Evolutionary conservation across 2,329 filamentous ascomycete species (phyloP).

Genomic region (Mycocentrospora acerina): DNA sequence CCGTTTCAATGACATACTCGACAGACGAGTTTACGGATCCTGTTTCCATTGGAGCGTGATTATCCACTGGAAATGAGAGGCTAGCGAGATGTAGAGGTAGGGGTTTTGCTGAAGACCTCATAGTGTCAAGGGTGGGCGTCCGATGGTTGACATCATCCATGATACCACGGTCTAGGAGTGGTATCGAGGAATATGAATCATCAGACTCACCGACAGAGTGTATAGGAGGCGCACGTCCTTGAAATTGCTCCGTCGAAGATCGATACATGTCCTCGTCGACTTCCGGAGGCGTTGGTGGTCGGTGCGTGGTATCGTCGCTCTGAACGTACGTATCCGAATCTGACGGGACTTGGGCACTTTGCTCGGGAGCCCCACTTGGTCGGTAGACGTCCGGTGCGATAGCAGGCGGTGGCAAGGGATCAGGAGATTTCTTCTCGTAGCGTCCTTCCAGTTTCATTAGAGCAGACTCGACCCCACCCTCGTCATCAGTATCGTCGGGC

Average conservation of each 20-base stretch:
- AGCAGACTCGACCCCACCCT: constrained; percentile 90
- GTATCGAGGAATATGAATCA: constrained; percentile 75
- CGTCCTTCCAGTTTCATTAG: constrained; percentile 89
- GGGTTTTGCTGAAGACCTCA: constrained; percentile 48
- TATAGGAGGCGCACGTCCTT: constrained; percentile 21
- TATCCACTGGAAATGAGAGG: constrained; percentile 13
- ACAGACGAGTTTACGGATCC: constrained; percentile 52
- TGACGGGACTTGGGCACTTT: constrained; percentile 18
- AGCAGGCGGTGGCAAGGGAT: constrained; percentile 20
- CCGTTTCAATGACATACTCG: constrained; percentile 54
- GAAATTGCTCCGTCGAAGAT: constrained; percentile 35
- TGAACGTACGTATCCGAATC: constrained; percentile 20
- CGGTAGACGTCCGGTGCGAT: constrained; percentile 25
- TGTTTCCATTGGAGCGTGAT: constrained; percentile 12
- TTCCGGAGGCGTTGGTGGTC: constrained; percentile 27
- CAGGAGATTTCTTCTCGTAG: constrained; percentile 57
- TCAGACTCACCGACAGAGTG: constrained; percentile 60
- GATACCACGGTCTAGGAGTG: constrained; percentile 69
- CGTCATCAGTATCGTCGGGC: constrained; percentile 73
- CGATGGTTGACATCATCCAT: constrained; percentile 12
- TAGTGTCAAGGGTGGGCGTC: constrained; percentile 44
- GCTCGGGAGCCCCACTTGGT: constrained; percentile 19
- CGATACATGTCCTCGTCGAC: constrained; percentile 34
- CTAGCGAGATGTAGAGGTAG: constrained; percentile 32
- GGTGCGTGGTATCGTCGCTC: constrained; percentile 29